Base-by-base conservation (phyloP, 2,329 filamentous ascomycete genomes). In the Ceratocystis variospora region DNA sequence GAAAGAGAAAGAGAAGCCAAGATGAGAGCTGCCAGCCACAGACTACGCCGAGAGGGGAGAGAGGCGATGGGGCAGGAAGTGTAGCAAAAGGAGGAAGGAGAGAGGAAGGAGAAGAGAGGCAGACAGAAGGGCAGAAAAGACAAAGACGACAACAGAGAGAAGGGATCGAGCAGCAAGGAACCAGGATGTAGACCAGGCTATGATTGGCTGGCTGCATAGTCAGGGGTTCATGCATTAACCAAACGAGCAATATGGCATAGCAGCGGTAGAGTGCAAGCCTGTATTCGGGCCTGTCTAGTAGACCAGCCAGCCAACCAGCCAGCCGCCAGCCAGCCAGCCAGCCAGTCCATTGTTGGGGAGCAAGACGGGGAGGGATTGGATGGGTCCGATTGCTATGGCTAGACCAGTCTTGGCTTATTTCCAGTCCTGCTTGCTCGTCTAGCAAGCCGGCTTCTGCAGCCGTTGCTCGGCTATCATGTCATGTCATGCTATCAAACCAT, bases 31-130 rank as follows among this genome's bases (percentile, higher is more conserved):
- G 48, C 22, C 22, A 25, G 48, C n/a, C 22, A n/a, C 22, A 25
- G n/a, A 25, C n/a, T 53, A 19, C 5, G 22, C n/a, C n/a, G 48
- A n/a, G 25, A 61, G 37, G 12, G 8, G 10, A 65, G 33, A 45
- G 50, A 25, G 44, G 15, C 37, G 19, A 28, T 33, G 64, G 61
- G 17, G 53, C 55, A 65, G 57, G 31, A 57, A 45, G n/a, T 12
- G 59, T 37, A 55, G 53, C 59, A 63, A 41, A 66, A 66, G 50
- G 63, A 59, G 65, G 65, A 53, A 33, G 48, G 62, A 62, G 62
- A 44, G 55, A 62, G 15, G 53, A 45, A 64, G 41, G 57, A 45
- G 48, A 63, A 65, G 45, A 10, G 55, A 57, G 50, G 55, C 63
- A 63, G 44, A 63, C 12, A 63, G 25, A 5, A n/a, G 25, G 28